Percentiles rank a stretch among this genome's conserved stretches.
Conservation (phyloP, 2,329 filamentous ascomycete species). For the Alternaria longipes region DNA sequence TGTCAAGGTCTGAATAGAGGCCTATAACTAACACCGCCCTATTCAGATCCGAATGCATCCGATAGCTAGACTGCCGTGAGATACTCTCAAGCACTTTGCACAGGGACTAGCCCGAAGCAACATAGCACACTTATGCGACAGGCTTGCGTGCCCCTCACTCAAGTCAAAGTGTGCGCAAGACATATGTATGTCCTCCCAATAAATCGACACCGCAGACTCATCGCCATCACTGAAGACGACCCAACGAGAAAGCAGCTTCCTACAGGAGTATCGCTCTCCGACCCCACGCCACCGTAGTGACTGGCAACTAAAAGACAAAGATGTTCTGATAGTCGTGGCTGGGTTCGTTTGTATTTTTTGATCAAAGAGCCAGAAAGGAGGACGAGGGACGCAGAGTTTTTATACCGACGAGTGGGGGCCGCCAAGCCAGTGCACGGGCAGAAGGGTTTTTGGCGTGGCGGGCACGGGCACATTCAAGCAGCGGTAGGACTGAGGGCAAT, state of each 20-base stretch:
- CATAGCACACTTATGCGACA: not conserved
- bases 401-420: constrained; percentile 20
- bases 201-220: constrained; percentile 75
- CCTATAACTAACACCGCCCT: not conserved
- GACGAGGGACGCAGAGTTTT: constrained; percentile 34
- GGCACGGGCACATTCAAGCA: constrained; percentile 9
- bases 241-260: constrained; percentile 74
- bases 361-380: constrained; percentile 58
- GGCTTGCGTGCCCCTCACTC: not conserved
- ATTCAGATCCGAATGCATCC: not conserved
- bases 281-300: constrained; percentile 67
- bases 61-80: not conserved
- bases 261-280: constrained; percentile 67
- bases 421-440: constrained; percentile 15
- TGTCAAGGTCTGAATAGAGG: not conserved
- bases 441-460: not conserved
- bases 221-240: constrained; percentile 77
- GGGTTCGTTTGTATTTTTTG: constrained; percentile 69
- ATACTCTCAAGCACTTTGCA: not conserved
- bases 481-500: not conserved
- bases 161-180: not conserved
- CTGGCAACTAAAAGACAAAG: constrained; percentile 74
- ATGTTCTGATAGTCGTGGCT: constrained; percentile 71
- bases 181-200: constrained; percentile 67
- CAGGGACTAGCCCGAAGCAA: not conserved